phyloP scores from a whole-genome alignment of 2,329 filamentous ascomycete species.

The Diaporthe citrichinensis region DNA sequence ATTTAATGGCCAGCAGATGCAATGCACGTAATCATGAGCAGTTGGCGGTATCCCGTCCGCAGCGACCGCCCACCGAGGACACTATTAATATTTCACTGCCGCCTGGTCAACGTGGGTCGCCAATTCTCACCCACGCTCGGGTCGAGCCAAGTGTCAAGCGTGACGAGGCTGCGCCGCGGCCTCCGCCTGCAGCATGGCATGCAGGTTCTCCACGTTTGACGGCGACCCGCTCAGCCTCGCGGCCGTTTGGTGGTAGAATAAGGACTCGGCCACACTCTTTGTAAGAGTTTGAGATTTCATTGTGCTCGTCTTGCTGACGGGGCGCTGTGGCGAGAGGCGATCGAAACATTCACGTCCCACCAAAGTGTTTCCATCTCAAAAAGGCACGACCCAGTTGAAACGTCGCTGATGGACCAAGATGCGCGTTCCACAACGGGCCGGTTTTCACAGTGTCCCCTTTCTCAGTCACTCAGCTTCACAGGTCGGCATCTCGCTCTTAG shows the following conservation, averaged over 20 bases:
- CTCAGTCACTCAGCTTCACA: background rate
- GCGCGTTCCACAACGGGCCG: constrained; percentile 8
- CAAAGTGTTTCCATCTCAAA: constrained; percentile 21
- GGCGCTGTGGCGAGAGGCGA: constrained; percentile 1
- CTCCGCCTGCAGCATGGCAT: constrained; percentile 13
- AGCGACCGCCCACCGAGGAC: background rate
- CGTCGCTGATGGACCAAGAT: background rate
- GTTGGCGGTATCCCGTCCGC: background rate
- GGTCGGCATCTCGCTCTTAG: background rate
- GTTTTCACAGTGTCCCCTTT: constrained; percentile 7
- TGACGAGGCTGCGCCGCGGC: constrained; percentile 34
- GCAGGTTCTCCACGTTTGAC: constrained; percentile 27
- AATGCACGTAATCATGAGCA: background rate
- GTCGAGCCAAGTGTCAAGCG: constrained; percentile 10
- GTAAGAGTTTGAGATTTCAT: background rate
- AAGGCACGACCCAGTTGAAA: constrained; percentile 20
- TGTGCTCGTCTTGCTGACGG: background rate
- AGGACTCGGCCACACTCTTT: background rate
- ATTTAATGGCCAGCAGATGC: background rate
- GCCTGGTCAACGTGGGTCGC: background rate
- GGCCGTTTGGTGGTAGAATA: background rate
- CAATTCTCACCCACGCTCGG: background rate
- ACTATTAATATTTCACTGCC: constrained; percentile 27
- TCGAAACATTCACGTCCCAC: constrained; percentile 17
- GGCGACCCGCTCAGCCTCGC: constrained; percentile 35